Base-by-base conservation (phyloP, 1,139 yeast species). In the Zygosaccharomyces sapae region DNA sequence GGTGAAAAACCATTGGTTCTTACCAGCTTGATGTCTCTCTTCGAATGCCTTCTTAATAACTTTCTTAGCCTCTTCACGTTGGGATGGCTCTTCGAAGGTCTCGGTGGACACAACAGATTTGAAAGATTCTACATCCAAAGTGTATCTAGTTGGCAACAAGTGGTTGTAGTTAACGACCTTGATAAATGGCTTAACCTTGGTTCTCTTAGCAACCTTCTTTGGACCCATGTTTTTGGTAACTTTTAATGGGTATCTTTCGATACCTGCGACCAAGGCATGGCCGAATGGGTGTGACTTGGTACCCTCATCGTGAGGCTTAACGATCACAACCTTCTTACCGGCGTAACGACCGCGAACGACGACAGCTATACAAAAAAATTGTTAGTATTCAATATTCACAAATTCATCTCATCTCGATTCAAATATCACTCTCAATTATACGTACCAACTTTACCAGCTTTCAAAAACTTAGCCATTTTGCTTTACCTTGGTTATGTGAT, bases 271-370 rank as follows among this genome's bases (percentile, higher is more conserved):
- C 68, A 94, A 82, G 73, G 98, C 98, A 72, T 94, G 98, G 73
- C 97, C 96, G 86, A 90, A 94, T 71, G 95, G 95, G 83, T 92
- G 97, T 59, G 95, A 73, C 81, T 92, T 94, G 80, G 97, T 82
- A 73, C 99, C 99, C 71, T 92, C 97, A 73, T 94, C 98, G 75
- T 87, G 95, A 68, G 97, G 94, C 79, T 88, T 89, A 74, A 94
- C 92, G 75, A 94, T 88, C 75, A 94, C 98, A 65, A 94, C 98
- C 86, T 94, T 94, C 88, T 90, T 92, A 83, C 99, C 99, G 75
- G 99, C 99, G 87, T 83, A 92, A 82, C 98, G 94, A 74, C 99
- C 99, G 78, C 97, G 94, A 77, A 92, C 96, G 75, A 92, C 90
- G 79, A 92, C 90, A 80, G 98, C 97, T 86, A 71, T 52, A 49